Evolutionary conservation across 495 filamentous ascomycete species (phyloP), one percentile per base, ranked within the genome.

Genomic region (Rhizodiscina lignyota): DNA sequence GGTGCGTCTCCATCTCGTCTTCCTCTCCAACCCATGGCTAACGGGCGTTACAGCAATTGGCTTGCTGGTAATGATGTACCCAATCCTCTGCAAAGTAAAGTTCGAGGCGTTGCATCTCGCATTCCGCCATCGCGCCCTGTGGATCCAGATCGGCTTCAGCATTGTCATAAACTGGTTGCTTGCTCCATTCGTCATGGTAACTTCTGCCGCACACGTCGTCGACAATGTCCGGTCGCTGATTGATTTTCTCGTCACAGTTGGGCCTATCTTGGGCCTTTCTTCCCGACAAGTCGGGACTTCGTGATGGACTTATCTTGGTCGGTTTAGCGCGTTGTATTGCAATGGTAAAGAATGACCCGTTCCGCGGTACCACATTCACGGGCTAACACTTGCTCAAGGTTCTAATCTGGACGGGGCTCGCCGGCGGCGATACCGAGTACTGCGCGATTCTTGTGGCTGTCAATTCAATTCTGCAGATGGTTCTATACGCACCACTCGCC

Each of bases 41-140:
- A 8, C n/a, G 8, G 5, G 16, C 31, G 17, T 16, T 20, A 8
- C 5, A 82, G 82, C 83, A 0, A 55, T 87, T 40, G 84, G 85
- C 10, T 61, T 93, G 15, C 66, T 93, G 5, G 70, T 89, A 19
- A 93, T 92, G 83, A 93, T 93, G 84, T 92, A 91, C 47, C 85
- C 85, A 0, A 91, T 91, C 41, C 62, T 92, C 16, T 89, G 85
- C 68, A 94, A 93, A 55, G 77, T 94, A n/a, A 70, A 72, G 22
- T 91, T 70, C 54, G 86, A 93, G 53, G 68, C 65, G 0, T 55
- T 96, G 28, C 82, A 87, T 52, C 63, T 68, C 5, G 52, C 82
- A 13, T 72, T 92, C 41, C 53, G 56, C 8, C 48, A 66, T 3
- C 66, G 66, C 3, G 58, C 58, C 2, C 57, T 91, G 5, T 94